Conservation (phyloP, 345 rosid genomes). For the Dovyalis caffra region DNA sequence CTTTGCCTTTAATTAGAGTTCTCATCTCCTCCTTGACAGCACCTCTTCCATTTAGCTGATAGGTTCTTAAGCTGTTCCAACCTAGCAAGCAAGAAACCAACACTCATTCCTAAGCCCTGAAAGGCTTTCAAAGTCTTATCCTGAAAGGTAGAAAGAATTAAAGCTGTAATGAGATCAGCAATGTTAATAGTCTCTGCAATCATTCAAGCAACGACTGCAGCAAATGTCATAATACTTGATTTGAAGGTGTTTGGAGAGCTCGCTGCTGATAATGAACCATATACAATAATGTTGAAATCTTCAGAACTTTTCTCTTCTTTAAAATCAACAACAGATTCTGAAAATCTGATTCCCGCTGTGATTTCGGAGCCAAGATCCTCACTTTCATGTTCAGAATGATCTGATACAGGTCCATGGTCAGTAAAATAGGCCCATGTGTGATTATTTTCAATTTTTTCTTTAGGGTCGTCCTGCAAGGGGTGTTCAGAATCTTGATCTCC, state of each 20-base stretch:
- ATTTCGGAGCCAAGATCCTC: conserved; percentile 19
- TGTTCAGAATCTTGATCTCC: conserved; percentile 8
- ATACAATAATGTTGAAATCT: conserved; percentile 29
- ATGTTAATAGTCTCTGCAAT: conserved; percentile 24
- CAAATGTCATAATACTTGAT: conserved; percentile 46
- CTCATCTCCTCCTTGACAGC: conserved; percentile 18
- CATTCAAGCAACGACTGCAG: conserved; percentile 33
- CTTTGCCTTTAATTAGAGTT: conserved; percentile 17
- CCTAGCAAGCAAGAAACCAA: conserved; percentile 28
- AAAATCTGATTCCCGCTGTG: conserved; percentile 23
- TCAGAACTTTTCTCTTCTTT: conserved; percentile 34
- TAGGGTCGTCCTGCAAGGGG: background rate
- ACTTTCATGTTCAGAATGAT: conserved; percentile 23
- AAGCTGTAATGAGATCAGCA: conserved; percentile 41
- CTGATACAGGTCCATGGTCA: background rate
- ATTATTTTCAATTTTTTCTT: conserved; percentile 11
- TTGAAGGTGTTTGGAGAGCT: conserved; percentile 30
- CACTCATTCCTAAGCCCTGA: conserved; percentile 35
- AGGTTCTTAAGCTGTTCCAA: conserved; percentile 29
- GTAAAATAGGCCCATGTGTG: background rate
- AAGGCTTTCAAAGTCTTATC: conserved; percentile 33
- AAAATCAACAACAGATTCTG: conserved; percentile 28
- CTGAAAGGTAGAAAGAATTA: conserved; percentile 19
- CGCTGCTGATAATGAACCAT: conserved; percentile 35
- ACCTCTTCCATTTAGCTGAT: conserved; percentile 18